Conservation (phyloP, 345 rosid genomes). For the Cochlearia excelsa region DNA sequence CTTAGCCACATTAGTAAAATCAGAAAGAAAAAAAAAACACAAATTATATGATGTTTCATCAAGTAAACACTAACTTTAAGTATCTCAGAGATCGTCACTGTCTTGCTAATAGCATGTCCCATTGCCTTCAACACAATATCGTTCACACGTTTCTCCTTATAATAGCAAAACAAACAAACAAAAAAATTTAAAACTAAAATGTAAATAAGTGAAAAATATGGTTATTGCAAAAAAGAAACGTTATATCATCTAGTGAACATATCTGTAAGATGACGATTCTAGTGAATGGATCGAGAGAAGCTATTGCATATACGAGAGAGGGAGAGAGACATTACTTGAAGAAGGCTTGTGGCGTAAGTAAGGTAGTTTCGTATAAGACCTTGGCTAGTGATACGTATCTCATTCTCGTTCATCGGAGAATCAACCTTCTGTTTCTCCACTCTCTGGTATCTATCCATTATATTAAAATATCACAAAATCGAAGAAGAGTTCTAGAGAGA, state of each 20-base stretch:
- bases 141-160: slow-evolving; percentile 59
- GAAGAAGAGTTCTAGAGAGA: slow-evolving; percentile 27
- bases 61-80: slow-evolving; percentile 51
- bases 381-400: slow-evolving; percentile 87
- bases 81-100: slow-evolving; percentile 77
- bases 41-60: background rate
- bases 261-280: too few relatives aligned
- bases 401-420: slow-evolving; percentile 76
- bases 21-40: background rate
- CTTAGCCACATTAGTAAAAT: background rate
- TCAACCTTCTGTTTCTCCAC: slow-evolving; percentile 72
- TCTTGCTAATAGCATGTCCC: slow-evolving; percentile 95
- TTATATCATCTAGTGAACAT: too few relatives aligned
- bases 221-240: too few relatives aligned
- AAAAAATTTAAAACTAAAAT: background rate
- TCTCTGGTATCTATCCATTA: slow-evolving; percentile 83
- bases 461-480: slow-evolving; percentile 9
- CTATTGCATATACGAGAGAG: background rate
- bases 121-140: slow-evolving; percentile 88
- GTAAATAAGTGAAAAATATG: background rate
- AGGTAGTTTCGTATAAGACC: slow-evolving; percentile 87
- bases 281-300: too few relatives aligned
- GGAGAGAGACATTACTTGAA: slow-evolving; percentile 49
- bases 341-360: slow-evolving; percentile 77
- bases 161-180: background rate